Percentiles rank a stretch among this genome's conserved stretches.
Conservation (phyloP, 1,284 basidiomycete genomes). For the Vanrija sp. region DNA sequence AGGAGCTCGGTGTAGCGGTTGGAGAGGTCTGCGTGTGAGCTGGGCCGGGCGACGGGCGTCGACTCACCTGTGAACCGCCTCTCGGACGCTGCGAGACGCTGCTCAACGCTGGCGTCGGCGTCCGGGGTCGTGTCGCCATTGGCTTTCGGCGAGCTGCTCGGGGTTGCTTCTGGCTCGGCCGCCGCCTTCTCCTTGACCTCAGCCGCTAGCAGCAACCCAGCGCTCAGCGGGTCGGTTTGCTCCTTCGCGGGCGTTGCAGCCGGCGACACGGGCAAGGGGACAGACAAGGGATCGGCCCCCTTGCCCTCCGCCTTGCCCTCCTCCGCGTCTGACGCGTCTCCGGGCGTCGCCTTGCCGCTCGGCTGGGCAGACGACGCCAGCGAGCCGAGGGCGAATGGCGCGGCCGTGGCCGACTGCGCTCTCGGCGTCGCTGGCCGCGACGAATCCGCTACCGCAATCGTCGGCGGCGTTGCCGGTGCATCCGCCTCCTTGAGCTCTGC, state of each 20-base stretch:
- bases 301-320: neutral
- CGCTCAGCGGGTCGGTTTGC: neutral
- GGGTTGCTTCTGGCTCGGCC: neutral
- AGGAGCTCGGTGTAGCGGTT: slow-evolving; percentile 30
- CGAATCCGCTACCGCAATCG: too few species aligned
- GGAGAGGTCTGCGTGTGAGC: slow-evolving; percentile 28
- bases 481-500: slow-evolving; percentile 2
- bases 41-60: neutral
- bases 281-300: neutral
- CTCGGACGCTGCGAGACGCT: slow-evolving; percentile 23
- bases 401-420: too few species aligned
- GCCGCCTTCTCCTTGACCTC: neutral
- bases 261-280: neutral
- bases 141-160: neutral
- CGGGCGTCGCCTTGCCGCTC: too few species aligned
- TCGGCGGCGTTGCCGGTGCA: too few species aligned
- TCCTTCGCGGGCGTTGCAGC: neutral
- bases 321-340: neutral
- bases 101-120: neutral
- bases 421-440: too few species aligned
- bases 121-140: neutral
- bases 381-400: too few species aligned
- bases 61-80: slow-evolving; percentile 31
- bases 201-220: neutral
- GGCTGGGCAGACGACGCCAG: too few species aligned